These are phyloP conservation scores for Hericium coralloides DNA, from an alignment of 768 basidiomycete genomes.

Conservation along the genomic window DNA sequence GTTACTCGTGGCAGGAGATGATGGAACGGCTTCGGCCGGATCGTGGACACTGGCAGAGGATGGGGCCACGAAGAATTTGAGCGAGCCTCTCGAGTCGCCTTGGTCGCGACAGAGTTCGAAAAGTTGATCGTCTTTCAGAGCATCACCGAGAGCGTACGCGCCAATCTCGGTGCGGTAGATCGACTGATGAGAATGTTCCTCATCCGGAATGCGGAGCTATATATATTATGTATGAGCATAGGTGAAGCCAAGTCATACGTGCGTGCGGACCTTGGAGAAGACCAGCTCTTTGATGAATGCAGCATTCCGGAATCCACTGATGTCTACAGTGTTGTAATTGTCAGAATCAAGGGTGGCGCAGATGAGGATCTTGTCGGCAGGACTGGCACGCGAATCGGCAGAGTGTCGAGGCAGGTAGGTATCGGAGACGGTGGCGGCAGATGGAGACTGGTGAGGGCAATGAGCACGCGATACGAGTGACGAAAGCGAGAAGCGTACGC, in stretches of 20 bases:
- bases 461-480: slow-evolving; percentile 2
- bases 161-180: slow-evolving; percentile 89
- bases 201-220: slow-evolving; percentile 75
- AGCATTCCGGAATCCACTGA: slow-evolving; percentile 54
- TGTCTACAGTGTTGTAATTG: slow-evolving; percentile 61
- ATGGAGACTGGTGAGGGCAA: slow-evolving; percentile 18
- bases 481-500: slow-evolving; percentile 15
- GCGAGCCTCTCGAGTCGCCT: slow-evolving; percentile 70
- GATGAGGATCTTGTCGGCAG: slow-evolving; percentile 32
- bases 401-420: slow-evolving; percentile 8
- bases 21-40: slow-evolving; percentile 25
- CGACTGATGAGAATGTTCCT: slow-evolving; percentile 67
- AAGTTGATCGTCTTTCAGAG: slow-evolving; percentile 62
- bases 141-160: slow-evolving; percentile 61
- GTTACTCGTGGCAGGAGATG: slow-evolving; percentile 31
- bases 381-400: slow-evolving; percentile 16
- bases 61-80: slow-evolving; percentile 79
- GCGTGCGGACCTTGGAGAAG: slow-evolving; percentile 55
- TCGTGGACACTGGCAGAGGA: slow-evolving; percentile 54
- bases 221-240: slow-evolving; percentile 5
- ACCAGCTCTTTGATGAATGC: slow-evolving; percentile 73
- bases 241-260: slow-evolving; percentile 1
- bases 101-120: slow-evolving; percentile 60
- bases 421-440: slow-evolving; percentile 13
- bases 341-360: slow-evolving; percentile 76